Percentiles rank a stretch among this genome's conserved stretches.
phyloP scores from a whole-genome alignment of 2,329 filamentous ascomycete species.

The Fonsecaea nubica region DNA sequence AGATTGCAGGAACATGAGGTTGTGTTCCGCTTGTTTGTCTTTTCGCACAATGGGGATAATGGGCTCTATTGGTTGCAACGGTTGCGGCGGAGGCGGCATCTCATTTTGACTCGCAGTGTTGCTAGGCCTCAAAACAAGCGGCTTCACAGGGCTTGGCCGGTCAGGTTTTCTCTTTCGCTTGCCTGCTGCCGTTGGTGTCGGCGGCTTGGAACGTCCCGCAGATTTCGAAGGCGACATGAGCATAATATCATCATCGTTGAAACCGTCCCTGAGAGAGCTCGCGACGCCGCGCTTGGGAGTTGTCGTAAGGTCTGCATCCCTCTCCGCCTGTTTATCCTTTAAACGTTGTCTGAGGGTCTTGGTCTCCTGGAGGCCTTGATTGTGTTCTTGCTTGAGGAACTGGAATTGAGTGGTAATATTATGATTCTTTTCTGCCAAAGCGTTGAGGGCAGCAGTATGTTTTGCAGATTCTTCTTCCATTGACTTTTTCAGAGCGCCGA shows the following conservation, averaged over 20 bases:
- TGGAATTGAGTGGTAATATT: slow-evolving; percentile 64
- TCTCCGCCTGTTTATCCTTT: slow-evolving; percentile 46
- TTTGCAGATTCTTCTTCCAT: slow-evolving; percentile 61
- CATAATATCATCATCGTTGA: slow-evolving; percentile 67
- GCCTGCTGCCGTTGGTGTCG: slow-evolving; percentile 62
- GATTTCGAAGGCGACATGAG: slow-evolving; percentile 63
- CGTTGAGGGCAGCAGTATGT: slow-evolving; percentile 62
- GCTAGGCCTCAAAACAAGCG: slow-evolving; percentile 47
- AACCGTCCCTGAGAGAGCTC: slow-evolving; percentile 64
- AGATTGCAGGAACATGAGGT: slow-evolving; percentile 57
- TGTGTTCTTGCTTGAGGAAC: slow-evolving; percentile 66
- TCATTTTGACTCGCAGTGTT: slow-evolving; percentile 27
- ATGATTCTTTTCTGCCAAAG: slow-evolving; percentile 60
- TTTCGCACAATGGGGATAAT: slow-evolving; percentile 27
- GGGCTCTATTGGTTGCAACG: slow-evolving; percentile 36
- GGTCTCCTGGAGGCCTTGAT: slow-evolving; percentile 59
- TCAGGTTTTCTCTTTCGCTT: slow-evolving; percentile 63
- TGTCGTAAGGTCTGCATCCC: slow-evolving; percentile 45
- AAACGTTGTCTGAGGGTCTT: slow-evolving; percentile 50
- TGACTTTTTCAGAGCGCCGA: slow-evolving; percentile 59
- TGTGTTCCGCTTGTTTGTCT: slow-evolving; percentile 40
- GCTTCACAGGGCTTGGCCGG: slow-evolving; percentile 59
- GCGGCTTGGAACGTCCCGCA: slow-evolving; percentile 54
- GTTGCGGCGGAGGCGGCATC: slow-evolving; percentile 41
- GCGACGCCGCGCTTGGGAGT: slow-evolving; percentile 57